Conservation (phyloP, 1,284 basidiomycete genomes). For the Pseudozyma sp. region DNA sequence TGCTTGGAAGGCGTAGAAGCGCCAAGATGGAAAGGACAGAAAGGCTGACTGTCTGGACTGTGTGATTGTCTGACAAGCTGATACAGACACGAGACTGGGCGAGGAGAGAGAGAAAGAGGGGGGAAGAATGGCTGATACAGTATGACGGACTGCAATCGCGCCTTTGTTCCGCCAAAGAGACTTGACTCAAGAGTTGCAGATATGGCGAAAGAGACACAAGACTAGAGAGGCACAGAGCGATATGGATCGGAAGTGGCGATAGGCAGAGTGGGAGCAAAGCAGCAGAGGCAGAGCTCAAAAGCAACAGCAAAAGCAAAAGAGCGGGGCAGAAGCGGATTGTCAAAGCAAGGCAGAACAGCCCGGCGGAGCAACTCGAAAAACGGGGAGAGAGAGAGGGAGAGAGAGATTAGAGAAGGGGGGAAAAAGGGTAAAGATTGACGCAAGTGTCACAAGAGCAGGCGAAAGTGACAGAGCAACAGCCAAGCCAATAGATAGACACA, state of each 20-base stretch:
- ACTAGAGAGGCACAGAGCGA: too few species aligned
- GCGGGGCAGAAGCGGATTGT: background rate
- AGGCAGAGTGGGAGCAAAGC: background rate
- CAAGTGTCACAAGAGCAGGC: too few species aligned
- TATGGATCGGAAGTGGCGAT: too few species aligned
- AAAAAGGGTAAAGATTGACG: background rate
- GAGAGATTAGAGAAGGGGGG: background rate
- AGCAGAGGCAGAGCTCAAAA: background rate
- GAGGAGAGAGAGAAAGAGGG: background rate
- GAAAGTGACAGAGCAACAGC: too few species aligned
- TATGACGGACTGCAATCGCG: conserved; percentile 10
- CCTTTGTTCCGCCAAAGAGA: background rate
- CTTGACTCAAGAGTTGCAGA: too few species aligned
- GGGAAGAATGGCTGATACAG: background rate
- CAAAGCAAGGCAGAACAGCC: background rate
- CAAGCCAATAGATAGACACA: too few species aligned
- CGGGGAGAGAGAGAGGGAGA: background rate
- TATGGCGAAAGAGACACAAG: too few species aligned
- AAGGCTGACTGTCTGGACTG: too few species aligned
- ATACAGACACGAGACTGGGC: background rate
- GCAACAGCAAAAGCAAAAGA: background rate
- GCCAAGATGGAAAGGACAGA: background rate
- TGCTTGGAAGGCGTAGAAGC: background rate
- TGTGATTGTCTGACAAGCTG: too few species aligned
- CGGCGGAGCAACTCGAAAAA: background rate